Percentiles rank a stretch among this genome's conserved stretches.
Conservation (phyloP, 805 yeast genomes). For the Candida nanaspora region DNA sequence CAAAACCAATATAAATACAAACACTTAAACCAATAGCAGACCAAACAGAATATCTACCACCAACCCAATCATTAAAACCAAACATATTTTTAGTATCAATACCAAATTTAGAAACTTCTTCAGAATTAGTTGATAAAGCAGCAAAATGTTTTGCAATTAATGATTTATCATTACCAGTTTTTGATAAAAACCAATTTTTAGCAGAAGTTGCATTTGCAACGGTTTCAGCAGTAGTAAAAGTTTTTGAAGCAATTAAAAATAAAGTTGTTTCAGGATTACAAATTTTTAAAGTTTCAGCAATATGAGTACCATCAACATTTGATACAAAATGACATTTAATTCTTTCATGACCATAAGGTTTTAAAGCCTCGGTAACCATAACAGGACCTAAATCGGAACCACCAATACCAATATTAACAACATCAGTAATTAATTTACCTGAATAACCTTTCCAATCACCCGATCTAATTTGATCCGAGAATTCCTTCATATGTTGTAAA, state of each 20-base stretch:
- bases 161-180: conserved; percentile 51
- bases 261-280: conserved; percentile 87
- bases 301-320: conserved; percentile 96
- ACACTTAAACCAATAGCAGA: conserved; percentile 96
- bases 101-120: conserved; percentile 90
- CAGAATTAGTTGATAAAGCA: conserved; percentile 90
- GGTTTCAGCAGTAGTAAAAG: conserved; percentile 99
- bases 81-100: conserved; percentile 98
- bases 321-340: conserved; percentile 89
- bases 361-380: conserved; percentile 98
- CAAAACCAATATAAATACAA: conserved; percentile 91
- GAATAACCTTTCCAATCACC: conserved; percentile 97
- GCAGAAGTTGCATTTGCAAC: conserved; percentile 94
- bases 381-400: conserved; percentile 99
- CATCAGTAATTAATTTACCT: conserved; percentile 87
- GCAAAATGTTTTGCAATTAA: conserved; percentile 96
- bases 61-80: conserved; percentile 98
- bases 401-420: conserved; percentile 98
- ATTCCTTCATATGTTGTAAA: conserved; percentile 93
- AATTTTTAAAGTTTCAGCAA: conserved; percentile 79
- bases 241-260: conserved; percentile 90
- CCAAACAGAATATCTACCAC: conserved; percentile 99
- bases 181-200: conserved; percentile 82
- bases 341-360: conserved; percentile 72
- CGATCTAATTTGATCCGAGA: conserved; percentile 81